These are phyloP conservation scores for Cryptococcus sp. DNA, from an alignment of 1,284 basidiomycete genomes.

Conservation along the genomic window DNA sequence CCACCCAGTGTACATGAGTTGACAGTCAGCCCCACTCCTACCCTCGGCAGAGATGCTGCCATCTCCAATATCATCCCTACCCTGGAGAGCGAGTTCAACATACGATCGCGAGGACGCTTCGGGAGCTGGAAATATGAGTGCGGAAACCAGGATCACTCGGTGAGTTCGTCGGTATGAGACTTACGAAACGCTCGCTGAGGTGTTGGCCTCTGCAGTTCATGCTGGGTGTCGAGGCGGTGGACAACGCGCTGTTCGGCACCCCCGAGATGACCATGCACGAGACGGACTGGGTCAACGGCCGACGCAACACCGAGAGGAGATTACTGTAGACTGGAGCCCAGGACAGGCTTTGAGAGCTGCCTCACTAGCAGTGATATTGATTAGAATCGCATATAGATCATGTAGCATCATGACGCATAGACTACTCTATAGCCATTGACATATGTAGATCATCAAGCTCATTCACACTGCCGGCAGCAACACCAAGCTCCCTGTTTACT, in stretches of 20 bases:
- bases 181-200: not conserved
- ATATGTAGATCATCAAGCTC: too few relatives aligned
- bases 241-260: constrained; percentile 52
- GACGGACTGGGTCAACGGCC: constrained; percentile 53
- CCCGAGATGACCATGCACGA: constrained; percentile 53
- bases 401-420: too few relatives aligned
- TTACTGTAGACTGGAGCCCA: constrained; percentile 20
- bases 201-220: constrained; percentile 47
- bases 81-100: constrained; percentile 49
- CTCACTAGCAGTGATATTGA: too few relatives aligned
- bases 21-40: constrained; percentile 51
- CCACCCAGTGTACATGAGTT: not conserved
- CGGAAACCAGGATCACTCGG: constrained; percentile 55
- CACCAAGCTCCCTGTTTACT: too few relatives aligned
- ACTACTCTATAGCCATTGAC: too few relatives aligned
- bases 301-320: constrained; percentile 51
- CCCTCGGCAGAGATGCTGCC: constrained; percentile 52
- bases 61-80: constrained; percentile 52
- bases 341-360: too few relatives aligned
- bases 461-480: too few relatives aligned
- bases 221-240: constrained; percentile 56
- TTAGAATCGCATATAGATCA: too few relatives aligned
- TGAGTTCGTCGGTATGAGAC: constrained; percentile 10
- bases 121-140: constrained; percentile 57
- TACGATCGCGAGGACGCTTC: constrained; percentile 55